Base-by-base conservation (phyloP, 805 yeast species). In the Allodekkera sacchari region DNA sequence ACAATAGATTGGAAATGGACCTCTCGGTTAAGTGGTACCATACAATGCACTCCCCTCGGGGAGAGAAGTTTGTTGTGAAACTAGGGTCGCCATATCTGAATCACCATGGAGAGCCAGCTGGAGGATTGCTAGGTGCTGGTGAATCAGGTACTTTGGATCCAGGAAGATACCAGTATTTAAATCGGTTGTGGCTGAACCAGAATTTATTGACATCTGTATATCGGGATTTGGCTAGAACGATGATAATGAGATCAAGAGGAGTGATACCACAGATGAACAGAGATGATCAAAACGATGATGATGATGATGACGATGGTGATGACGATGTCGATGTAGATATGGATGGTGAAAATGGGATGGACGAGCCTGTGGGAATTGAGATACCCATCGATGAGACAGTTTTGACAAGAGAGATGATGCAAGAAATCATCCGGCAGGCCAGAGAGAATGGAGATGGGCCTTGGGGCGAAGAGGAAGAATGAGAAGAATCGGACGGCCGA, bases 91-190 rank as follows among this genome's bases (percentile, higher is more conserved):
- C 89, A 10, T 83, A 80, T 47, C 56, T 83, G 48, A 80, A 83
- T 33, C 61, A 64, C 5, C 87, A 81, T 52, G 94, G 94, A 15
- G 92, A 83, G 50, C 68, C 78, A 3, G 81, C 81, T 20, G 60
- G 63, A 7, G 68, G 68, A 13, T 63, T 75, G 3, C 59, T 64
- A 38, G 66, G 68, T 10, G 69, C 73, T 12, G 81, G 77, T 28
- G 71, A 66, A 33, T 45, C 64, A 20, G 83, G 83, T 0, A 60
- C 59, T 0, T 59, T 82, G 35, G 70, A 68, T 44, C 39, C 56
- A 12, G 60, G 57, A 16, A 64, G 94, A 33, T 79, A 72, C 52
- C 57, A 63, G 22, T 64, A 72, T 38, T 54, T 81, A 40, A 77
- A 70, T 42, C 66, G 65, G 30, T 50, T 70, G 27, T 83, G 83